Conservation (phyloP, 768 basidiomycete species). For the Xerocomus spinulosus region DNA sequence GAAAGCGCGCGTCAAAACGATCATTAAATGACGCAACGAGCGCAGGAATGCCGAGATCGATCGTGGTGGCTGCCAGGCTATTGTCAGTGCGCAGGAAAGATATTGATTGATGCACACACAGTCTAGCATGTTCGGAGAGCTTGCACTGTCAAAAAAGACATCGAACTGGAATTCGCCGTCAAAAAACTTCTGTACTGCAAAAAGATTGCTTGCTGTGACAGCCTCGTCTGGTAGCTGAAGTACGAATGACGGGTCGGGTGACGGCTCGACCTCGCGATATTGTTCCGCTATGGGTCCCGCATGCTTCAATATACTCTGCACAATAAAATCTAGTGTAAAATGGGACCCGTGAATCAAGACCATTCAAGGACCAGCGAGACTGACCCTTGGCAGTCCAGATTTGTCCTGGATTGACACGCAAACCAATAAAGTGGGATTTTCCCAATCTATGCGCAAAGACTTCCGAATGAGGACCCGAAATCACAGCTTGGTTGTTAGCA, state of each 20-base stretch:
- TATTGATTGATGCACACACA: conserved; percentile 41
- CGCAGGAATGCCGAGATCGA: conserved; percentile 69
- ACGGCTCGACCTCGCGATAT: conserved; percentile 43
- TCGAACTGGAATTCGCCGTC: conserved; percentile 88
- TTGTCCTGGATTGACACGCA: conserved; percentile 52
- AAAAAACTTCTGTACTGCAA: conserved; percentile 81
- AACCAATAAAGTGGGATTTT: conserved; percentile 67
- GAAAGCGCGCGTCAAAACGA: conserved; percentile 69
- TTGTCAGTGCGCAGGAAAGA: conserved; percentile 3
- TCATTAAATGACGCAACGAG: conserved; percentile 55
- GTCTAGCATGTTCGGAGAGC: conserved; percentile 57
- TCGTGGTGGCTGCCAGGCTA: conserved; percentile 43
- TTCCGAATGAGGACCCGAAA: conserved; percentile 51
- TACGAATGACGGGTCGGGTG: conserved; percentile 78
- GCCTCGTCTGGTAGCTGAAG: conserved; percentile 74
- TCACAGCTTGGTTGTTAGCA: conserved; percentile 51
- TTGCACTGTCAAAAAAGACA: conserved; percentile 78
- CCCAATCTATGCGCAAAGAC: conserved; percentile 59
- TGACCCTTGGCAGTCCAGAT: conserved; percentile 87
- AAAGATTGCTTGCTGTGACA: conserved; percentile 71
- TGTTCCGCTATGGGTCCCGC: conserved; percentile 52
- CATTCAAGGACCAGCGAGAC: conserved; percentile 1
- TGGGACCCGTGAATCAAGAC: neutral
- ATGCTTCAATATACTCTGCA: conserved; percentile 53
- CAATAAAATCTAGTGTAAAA: conserved; percentile 49